Conservation (phyloP, 495 filamentous ascomycete species). For the Neurospora sp. region DNA sequence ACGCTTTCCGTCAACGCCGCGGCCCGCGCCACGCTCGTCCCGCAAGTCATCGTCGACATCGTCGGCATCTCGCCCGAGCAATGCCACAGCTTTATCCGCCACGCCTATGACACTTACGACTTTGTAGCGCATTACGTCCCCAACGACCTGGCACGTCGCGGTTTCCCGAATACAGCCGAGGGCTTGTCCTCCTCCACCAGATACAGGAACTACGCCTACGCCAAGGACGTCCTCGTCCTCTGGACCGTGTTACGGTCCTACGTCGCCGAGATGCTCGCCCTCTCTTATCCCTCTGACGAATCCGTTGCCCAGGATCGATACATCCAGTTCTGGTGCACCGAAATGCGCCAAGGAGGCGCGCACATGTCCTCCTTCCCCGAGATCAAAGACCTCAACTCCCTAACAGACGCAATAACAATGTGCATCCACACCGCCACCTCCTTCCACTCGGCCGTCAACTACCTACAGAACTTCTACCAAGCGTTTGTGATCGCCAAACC, state of each 20-base stretch:
- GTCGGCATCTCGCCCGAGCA: constrained; percentile 24
- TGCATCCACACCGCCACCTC: constrained; percentile 42
- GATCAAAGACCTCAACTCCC: constrained; percentile 69
- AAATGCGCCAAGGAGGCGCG: constrained; percentile 20
- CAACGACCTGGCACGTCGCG: constrained; percentile 32
- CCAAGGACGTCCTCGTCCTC: constrained; percentile 29
- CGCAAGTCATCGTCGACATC: constrained; percentile 29
- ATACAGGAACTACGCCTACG: constrained; percentile 40
- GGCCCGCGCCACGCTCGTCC: constrained; percentile 34
- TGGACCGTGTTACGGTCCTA: constrained; percentile 31
- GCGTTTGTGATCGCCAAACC: constrained; percentile 37
- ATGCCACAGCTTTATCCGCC: constrained; percentile 17
- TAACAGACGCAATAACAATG: constrained; percentile 68
- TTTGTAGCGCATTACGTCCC: constrained; percentile 34
- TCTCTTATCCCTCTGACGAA: constrained; percentile 11
- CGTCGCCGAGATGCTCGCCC: constrained; percentile 21
- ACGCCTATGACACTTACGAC: constrained; percentile 31
- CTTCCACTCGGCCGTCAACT: constrained; percentile 40
- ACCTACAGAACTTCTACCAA: constrained; percentile 41
- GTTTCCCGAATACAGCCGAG: constrained; percentile 28
- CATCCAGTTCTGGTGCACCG: constrained; percentile 29
- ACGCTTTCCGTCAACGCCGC: constrained; percentile 40
- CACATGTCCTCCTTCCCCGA: constrained; percentile 43
- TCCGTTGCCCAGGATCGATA: constrained; percentile 18
- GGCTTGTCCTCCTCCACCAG: constrained; percentile 20